These are phyloP conservation scores for Guadua angustifolia DNA, from an alignment of 176 grass and related monocot genomes.

Conservation along the genomic window DNA sequence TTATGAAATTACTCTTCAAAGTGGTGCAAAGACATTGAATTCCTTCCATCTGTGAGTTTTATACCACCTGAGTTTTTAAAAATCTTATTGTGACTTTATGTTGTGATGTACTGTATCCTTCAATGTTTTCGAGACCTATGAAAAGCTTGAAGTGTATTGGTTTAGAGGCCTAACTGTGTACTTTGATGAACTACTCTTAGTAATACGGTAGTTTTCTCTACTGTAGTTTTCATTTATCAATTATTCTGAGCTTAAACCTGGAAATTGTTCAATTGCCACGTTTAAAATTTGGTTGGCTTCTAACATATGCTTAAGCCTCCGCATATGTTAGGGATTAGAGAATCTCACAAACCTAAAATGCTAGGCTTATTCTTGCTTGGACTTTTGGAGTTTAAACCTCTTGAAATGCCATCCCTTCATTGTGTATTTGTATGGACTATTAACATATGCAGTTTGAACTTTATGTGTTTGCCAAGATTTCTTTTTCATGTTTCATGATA, in stretches of 20 bases:
- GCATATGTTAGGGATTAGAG: constrained; percentile 1
- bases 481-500: not conserved
- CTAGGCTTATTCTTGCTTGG: constrained; percentile 2
- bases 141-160: not conserved
- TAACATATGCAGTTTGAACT: constrained; percentile 8
- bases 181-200: constrained; percentile 12
- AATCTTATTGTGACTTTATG: not conserved
- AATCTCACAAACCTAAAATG: constrained; percentile 20
- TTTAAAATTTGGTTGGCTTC: not conserved
- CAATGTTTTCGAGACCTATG: constrained; percentile 24
- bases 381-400: constrained; percentile 4
- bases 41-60: constrained; percentile 91
- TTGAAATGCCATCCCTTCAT: constrained; percentile 9
- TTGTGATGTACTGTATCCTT: constrained; percentile 14
- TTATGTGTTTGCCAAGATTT: not conserved
- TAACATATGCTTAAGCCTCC: not conserved
- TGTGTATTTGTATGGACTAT: not conserved
- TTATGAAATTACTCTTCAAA: constrained; percentile 94
- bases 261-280: not conserved
- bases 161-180: not conserved
- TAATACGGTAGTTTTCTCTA: not conserved
- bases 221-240: not conserved
- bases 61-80: not conserved
- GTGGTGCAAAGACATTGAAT: constrained; percentile 97
- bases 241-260: not conserved